These are phyloP conservation scores for Nemania sp. DNA, from an alignment of 2,329 filamentous ascomycete genomes.

Conservation along the genomic window DNA sequence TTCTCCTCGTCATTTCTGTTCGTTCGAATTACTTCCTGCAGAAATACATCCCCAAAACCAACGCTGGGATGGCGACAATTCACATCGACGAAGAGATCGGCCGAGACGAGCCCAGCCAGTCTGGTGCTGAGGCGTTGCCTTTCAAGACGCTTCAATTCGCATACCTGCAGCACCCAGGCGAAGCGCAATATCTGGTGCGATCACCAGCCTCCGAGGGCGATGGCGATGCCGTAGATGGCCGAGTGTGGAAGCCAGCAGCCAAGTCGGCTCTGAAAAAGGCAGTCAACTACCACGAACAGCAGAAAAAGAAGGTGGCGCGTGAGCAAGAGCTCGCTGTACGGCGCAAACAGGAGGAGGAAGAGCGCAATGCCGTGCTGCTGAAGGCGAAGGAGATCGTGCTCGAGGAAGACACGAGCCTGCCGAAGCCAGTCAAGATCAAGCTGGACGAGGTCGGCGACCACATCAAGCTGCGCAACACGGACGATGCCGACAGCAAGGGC, in stretches of 20 bases:
- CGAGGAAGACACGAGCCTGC: slow-evolving; percentile 18
- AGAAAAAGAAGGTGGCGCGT: slow-evolving; percentile 22
- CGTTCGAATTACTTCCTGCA: neutral
- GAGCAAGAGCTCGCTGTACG: slow-evolving; percentile 22
- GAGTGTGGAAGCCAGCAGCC: slow-evolving; percentile 18
- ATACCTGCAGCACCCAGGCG: slow-evolving; percentile 21
- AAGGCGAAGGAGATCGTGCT: slow-evolving; percentile 24
- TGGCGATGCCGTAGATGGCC: slow-evolving; percentile 13
- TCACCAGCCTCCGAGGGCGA: slow-evolving; percentile 1
- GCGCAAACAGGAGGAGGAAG: slow-evolving; percentile 21
- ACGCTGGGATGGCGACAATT: slow-evolving; percentile 24
- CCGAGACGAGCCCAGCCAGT: slow-evolving; percentile 19
- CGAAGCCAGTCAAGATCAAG: slow-evolving; percentile 19
- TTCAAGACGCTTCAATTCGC: slow-evolving; percentile 28
- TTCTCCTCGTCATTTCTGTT: neutral
- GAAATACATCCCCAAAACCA: neutral
- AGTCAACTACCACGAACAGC: slow-evolving; percentile 21
- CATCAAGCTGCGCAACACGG: slow-evolving; percentile 17
- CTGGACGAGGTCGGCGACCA: slow-evolving; percentile 20
- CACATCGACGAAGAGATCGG: slow-evolving; percentile 25
- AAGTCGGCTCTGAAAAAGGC: slow-evolving; percentile 23
- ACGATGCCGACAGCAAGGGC: slow-evolving; percentile 13
- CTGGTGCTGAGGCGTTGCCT: slow-evolving; percentile 17
- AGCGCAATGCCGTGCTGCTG: slow-evolving; percentile 19
- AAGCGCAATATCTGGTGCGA: slow-evolving; percentile 24